Conservation (phyloP, 2,329 filamentous ascomycete genomes). For the Apiospora koreana region DNA sequence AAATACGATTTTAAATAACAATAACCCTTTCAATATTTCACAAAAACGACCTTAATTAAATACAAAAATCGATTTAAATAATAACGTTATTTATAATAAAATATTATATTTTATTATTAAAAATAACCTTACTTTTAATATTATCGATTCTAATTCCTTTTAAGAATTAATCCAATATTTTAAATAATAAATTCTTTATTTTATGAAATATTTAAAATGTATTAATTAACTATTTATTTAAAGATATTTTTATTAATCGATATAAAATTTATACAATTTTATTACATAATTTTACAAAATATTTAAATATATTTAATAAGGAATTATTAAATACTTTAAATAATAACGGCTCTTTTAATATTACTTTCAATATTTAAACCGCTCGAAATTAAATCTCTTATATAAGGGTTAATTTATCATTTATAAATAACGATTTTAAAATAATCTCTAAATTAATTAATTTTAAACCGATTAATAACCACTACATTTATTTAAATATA, state of each 20-base stretch:
- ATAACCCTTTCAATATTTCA: too few relatives aligned
- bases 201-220: neutral
- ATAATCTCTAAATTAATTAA: slow-evolving; percentile 26
- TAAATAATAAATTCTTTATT: neutral
- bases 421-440: slow-evolving; percentile 18
- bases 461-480: slow-evolving; percentile 19
- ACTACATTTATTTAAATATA: slow-evolving; percentile 1
- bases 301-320: neutral
- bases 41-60: too few relatives aligned
- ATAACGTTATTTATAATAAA: neutral
- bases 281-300: neutral
- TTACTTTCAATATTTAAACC: neutral
- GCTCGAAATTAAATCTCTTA: slow-evolving; percentile 20
- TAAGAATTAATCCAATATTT: neutral
- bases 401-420: neutral
- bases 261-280: neutral
- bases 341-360: neutral
- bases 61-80: too few relatives aligned
- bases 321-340: neutral
- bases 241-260: neutral
- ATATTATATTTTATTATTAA: neutral
- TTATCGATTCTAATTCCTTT: neutral
- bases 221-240: neutral
- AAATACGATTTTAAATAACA: too few relatives aligned
- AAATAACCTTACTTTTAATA: neutral